These are phyloP conservation scores for Neofusicoccum laricinum DNA, from an alignment of 2,329 filamentous ascomycete genomes.

Conservation along the genomic window DNA sequence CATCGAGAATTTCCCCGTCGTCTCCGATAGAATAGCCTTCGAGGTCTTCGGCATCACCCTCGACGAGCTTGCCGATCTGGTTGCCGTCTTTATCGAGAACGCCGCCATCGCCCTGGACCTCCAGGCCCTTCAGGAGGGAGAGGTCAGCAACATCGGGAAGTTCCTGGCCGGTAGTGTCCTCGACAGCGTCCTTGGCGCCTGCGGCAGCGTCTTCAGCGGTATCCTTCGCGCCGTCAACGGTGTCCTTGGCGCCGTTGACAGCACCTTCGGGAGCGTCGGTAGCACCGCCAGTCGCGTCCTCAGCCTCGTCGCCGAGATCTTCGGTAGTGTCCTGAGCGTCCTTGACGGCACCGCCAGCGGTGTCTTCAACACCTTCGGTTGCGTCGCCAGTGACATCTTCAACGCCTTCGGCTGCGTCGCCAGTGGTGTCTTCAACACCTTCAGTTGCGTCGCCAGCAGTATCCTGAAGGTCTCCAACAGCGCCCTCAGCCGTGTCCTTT, in stretches of 20 bases:
- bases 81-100: conserved; percentile 53
- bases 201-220: conserved; percentile 22
- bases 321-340: conserved; percentile 23
- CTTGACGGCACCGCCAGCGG: conserved; percentile 24
- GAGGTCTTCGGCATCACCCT: conserved; percentile 53
- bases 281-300: conserved; percentile 18
- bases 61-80: conserved; percentile 47
- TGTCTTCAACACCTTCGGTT: conserved; percentile 21
- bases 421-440: conserved; percentile 32
- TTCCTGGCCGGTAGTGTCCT: conserved; percentile 26
- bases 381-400: conserved; percentile 31
- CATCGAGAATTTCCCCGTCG: conserved; percentile 55
- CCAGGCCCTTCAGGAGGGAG: conserved; percentile 48
- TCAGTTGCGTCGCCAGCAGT: conserved; percentile 31
- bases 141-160: conserved; percentile 44
- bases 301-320: conserved; percentile 11
- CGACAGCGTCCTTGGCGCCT: conserved; percentile 20
- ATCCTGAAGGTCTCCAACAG: conserved; percentile 25
- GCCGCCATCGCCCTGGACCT: conserved; percentile 54
- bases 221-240: conserved; percentile 16
- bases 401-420: conserved; percentile 32
- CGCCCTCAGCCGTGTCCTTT: conserved; percentile 28
- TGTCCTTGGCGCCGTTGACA: conserved; percentile 18
- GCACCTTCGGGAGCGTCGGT: conserved; percentile 23
- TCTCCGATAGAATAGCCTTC: conserved; percentile 52